These are phyloP conservation scores for Xylariales sp. DNA, from an alignment of 2,329 filamentous ascomycete species.

Conservation along the genomic window DNA sequence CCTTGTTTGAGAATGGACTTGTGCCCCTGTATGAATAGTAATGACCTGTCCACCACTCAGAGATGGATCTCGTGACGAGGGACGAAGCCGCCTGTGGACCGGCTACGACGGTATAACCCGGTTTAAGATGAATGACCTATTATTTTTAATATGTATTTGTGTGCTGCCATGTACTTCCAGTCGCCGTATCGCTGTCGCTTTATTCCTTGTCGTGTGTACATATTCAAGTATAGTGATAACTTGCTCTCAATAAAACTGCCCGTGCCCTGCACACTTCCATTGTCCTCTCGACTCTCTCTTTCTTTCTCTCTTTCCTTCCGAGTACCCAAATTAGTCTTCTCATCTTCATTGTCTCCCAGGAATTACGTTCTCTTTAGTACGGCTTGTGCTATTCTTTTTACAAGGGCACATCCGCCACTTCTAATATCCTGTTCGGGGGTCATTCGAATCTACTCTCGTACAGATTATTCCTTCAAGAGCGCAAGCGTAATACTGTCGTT, in stretches of 20 bases:
- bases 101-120: slow-evolving; percentile 16
- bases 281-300: slow-evolving; percentile 21
- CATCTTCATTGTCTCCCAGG: slow-evolving; percentile 25
- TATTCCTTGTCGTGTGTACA: slow-evolving; percentile 12
- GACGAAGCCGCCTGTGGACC: slow-evolving; percentile 22
- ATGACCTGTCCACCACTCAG: slow-evolving; percentile 41
- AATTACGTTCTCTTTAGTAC: slow-evolving; percentile 30
- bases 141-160: slow-evolving; percentile 10
- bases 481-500: not conserved
- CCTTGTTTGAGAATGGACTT: slow-evolving; percentile 24
- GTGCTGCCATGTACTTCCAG: not conserved
- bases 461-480: slow-evolving; percentile 5
- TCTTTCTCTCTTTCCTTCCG: slow-evolving; percentile 15
- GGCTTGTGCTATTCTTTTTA: slow-evolving; percentile 18
- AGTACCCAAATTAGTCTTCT: slow-evolving; percentile 16
- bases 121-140: slow-evolving; percentile 12
- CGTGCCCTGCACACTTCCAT: slow-evolving; percentile 30
- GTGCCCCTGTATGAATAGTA: slow-evolving; percentile 18
- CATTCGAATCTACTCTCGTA: slow-evolving; percentile 6
- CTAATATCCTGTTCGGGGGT: slow-evolving; percentile 3
- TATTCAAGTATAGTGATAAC: slow-evolving; percentile 24
- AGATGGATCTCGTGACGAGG: slow-evolving; percentile 27
- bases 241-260: slow-evolving; percentile 33
- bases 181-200: slow-evolving; percentile 16
- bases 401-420: slow-evolving; percentile 4